Conservation (phyloP, 768 basidiomycete genomes). For the Kwoniella dendrophila region DNA sequence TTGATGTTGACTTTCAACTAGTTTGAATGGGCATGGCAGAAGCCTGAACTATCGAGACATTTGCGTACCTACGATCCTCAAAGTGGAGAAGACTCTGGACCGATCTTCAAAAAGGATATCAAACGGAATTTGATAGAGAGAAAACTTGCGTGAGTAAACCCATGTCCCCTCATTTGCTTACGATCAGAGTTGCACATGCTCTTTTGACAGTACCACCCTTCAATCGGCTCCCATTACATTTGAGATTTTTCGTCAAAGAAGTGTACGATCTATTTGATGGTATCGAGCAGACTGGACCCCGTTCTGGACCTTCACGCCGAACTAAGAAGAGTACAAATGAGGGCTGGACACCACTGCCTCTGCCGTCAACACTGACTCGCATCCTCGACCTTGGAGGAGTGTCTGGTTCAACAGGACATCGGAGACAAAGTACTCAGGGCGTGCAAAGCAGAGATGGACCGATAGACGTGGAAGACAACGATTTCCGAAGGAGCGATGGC, state of each 20-base stretch:
- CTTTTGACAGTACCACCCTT: slow-evolving; percentile 73
- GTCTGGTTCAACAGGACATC: slow-evolving; percentile 36
- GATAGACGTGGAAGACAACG: slow-evolving; percentile 52
- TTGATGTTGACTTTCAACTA: slow-evolving; percentile 56
- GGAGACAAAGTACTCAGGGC: slow-evolving; percentile 30
- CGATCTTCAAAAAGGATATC: slow-evolving; percentile 45
- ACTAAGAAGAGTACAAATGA: slow-evolving; percentile 9
- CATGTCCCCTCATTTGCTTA: slow-evolving; percentile 10
- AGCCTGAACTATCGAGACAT: slow-evolving; percentile 71
- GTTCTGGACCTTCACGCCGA: neutral
- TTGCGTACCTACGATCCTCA: slow-evolving; percentile 56
- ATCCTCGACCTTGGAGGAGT: slow-evolving; percentile 50
- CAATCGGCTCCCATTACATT: slow-evolving; percentile 70
- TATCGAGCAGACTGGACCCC: neutral
- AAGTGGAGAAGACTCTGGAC: slow-evolving; percentile 27
- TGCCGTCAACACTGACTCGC: slow-evolving; percentile 25
- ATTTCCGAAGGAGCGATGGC: slow-evolving; percentile 23
- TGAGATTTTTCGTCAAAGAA: slow-evolving; percentile 72
- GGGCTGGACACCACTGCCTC: slow-evolving; percentile 10
- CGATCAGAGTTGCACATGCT: slow-evolving; percentile 61
- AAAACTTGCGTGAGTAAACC: slow-evolving; percentile 48
- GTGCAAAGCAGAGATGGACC: slow-evolving; percentile 33
- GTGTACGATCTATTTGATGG: slow-evolving; percentile 64
- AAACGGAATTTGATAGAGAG: slow-evolving; percentile 44
- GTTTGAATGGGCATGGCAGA: slow-evolving; percentile 84